A percentile compares a stretch with the other conserved stretches of the same genome.
phyloP scores from a whole-genome alignment of 2,329 filamentous ascomycete genomes.

The Huntiella decipiens region DNA sequence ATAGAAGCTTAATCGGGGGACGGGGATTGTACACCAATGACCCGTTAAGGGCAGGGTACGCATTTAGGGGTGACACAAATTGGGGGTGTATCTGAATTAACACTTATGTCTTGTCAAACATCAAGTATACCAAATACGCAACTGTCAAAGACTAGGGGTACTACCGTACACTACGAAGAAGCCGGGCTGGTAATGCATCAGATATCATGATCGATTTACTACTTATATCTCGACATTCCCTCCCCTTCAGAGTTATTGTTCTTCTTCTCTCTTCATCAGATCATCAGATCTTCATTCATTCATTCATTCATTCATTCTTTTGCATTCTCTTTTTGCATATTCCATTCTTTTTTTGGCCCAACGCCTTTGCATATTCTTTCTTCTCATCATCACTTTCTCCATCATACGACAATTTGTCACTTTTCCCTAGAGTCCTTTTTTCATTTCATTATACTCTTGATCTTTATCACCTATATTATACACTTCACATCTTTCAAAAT shows the following conservation, averaged over 20 bases:
- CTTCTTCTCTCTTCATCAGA: conserved; percentile 1
- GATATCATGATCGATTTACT: no score
- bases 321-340: not conserved
- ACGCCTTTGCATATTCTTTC: not conserved
- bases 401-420: not conserved
- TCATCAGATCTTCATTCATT: conserved; percentile 2
- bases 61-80: no score
- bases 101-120: no score
- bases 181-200: no score
- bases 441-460: not conserved
- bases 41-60: no score
- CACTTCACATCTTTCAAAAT: not conserved
- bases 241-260: not conserved
- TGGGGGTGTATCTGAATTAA: no score
- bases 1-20: no score
- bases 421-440: not conserved
- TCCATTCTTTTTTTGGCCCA: conserved; percentile 1
- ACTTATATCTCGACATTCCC: no score
- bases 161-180: no score
- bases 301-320: not conserved
- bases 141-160: no score
- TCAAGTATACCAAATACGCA: no score
- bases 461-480: not conserved
- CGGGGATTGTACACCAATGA: no score
- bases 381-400: not conserved